Evolutionary conservation across 148 eudicot species (phyloP), one percentile per base, ranked within the genome.

Genomic region (Vaccinium corymbosum): DNA sequence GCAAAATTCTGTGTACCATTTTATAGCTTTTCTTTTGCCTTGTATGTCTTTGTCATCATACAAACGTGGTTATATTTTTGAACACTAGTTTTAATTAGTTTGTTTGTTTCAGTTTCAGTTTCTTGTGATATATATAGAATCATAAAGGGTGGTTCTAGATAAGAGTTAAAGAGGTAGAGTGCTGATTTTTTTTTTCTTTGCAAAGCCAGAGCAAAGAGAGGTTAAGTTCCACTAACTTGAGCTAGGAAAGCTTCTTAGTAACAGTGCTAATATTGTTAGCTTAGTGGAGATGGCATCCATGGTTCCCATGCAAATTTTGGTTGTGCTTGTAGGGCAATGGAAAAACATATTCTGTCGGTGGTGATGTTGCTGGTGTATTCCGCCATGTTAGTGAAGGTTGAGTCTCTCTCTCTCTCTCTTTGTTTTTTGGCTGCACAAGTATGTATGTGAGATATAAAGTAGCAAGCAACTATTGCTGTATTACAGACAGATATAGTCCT

Each of bases 261-360:
- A 15, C 61, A 1, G 7, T 56, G 20, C 61, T 56, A 10, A 80
- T 71, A 15, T 71, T 29, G 76, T 71, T 71, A 32, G 19, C 79
- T 49, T 11, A 15, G 22, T 7, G 56, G 29, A 15, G 79, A n/a
- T 76, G 6, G 32, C 55, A 76, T 48, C 49, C 32, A 76, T 20
- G 15, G 32, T 49, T 76, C 79, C 56, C 29, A 8, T 48, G n/a
- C 20, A 20, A 76, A 2, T 20, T 48, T 49, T 76, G 79, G 10
- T 20, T 49, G 12, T 76, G 55, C 14, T 76, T 46, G 16, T 83
- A 95, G 98, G 98, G 98, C 52, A 90, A 88, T 57, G 98, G 98
- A 86, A 89, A 96, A 87, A 94, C 97, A 86, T 95, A 94, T 87
- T 94, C 94, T 93, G 93, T 95, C 78, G 98, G 98, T 76, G 98